Conservation (phyloP, 306 rosid species). For the Lotus japonicus region DNA sequence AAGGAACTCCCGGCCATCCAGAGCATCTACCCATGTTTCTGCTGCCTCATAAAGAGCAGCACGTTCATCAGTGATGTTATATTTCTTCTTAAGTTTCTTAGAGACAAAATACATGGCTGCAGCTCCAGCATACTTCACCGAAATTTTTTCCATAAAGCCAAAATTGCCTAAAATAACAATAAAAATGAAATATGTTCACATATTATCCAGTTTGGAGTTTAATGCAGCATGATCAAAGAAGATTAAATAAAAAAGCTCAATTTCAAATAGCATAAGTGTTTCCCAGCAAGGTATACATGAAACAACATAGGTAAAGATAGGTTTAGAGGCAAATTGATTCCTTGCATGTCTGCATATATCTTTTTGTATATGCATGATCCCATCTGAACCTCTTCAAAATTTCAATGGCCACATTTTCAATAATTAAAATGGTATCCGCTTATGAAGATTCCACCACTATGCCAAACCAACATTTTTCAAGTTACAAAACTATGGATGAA, state of each 20-base stretch:
- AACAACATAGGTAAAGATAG: not conserved
- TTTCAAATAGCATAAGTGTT: not conserved
- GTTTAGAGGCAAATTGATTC: not conserved
- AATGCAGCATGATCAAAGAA: constrained; percentile 5
- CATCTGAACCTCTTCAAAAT: not conserved
- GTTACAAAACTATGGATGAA: too few relatives aligned
- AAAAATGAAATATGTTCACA: not conserved
- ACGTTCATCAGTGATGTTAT: constrained; percentile 93
- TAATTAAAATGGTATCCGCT: not conserved
- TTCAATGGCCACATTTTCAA: not conserved
- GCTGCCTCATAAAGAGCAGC: constrained; percentile 91
- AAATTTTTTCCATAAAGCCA: constrained; percentile 58
- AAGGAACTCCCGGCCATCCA: constrained; percentile 76
- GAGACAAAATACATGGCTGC: constrained; percentile 97
- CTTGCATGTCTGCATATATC: not conserved
- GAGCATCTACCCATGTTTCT: constrained; percentile 93
- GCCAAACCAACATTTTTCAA: not conserved
- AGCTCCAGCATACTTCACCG: constrained; percentile 94
- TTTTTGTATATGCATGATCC: not conserved
- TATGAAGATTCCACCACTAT: too few relatives aligned
- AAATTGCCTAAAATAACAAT: constrained; percentile 63
- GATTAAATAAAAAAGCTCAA: not conserved
- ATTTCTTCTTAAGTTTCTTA: constrained; percentile 90
- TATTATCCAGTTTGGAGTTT: constrained; percentile 10
- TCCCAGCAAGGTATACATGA: not conserved